Evolutionary conservation across 768 basidiomycete species (phyloP).

Genomic region (Trametes elegans): DNA sequence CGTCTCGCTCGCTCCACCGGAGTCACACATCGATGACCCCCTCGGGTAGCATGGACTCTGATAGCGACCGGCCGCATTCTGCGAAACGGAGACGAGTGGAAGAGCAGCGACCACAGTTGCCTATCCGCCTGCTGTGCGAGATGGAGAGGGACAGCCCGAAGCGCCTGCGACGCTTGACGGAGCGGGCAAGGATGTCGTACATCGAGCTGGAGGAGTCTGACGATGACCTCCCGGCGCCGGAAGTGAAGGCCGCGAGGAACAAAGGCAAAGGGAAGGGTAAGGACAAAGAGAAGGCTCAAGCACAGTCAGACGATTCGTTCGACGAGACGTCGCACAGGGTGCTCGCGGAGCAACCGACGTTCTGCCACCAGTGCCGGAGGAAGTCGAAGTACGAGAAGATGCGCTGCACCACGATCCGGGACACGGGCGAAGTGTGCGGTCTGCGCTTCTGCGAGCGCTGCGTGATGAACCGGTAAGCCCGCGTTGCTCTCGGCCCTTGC

Average conservation of each 20-base stretch:
- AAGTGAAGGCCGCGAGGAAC: neutral
- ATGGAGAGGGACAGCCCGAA: neutral
- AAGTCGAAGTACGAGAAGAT: conserved; percentile 32
- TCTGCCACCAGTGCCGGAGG: conserved; percentile 39
- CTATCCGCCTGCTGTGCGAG: conserved; percentile 1
- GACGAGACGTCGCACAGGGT: neutral
- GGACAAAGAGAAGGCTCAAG: neutral
- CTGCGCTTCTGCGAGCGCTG: conserved; percentile 37
- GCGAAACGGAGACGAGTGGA: neutral
- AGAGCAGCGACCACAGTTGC: neutral
- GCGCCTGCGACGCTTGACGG: conserved; percentile 9
- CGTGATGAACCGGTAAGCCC: conserved; percentile 32
- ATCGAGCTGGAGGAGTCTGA: neutral
- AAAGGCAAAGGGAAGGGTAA: conserved; percentile 11
- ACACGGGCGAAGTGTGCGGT: conserved; percentile 27
- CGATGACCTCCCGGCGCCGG: neutral
- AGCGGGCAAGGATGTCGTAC: conserved; percentile 1
- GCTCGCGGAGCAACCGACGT: conserved; percentile 19
- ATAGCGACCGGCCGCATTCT: neutral
- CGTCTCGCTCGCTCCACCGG: neutral
- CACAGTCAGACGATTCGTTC: neutral
- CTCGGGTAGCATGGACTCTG: neutral
- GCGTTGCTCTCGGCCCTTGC: neutral
- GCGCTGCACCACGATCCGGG: conserved; percentile 30
- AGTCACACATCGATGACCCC: neutral